These are phyloP conservation scores for Sordariomycetes sp. DNA, from an alignment of 2,329 filamentous ascomycete species.

Conservation along the genomic window DNA sequence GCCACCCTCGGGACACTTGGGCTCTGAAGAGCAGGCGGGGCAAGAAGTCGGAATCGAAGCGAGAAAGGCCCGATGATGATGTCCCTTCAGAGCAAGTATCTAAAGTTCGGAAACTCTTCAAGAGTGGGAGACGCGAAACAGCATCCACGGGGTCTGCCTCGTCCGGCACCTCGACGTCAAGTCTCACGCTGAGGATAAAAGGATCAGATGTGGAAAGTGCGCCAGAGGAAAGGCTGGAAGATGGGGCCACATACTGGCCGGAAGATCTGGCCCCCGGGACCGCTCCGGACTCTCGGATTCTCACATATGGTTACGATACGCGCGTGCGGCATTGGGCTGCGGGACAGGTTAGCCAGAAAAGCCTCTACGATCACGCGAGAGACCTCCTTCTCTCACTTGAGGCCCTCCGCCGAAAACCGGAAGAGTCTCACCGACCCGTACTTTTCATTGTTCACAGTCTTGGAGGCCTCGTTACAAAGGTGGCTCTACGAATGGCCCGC, in stretches of 20 bases:
- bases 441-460: constrained; percentile 19
- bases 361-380: background rate
- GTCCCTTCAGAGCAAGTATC: background rate
- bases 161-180: background rate
- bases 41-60: constrained; percentile 1
- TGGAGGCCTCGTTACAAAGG: constrained; percentile 19
- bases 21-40: constrained; percentile 4
- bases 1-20: constrained; percentile 12
- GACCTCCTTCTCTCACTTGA: background rate
- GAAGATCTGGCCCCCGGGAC: background rate
- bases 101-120: background rate
- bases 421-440: background rate
- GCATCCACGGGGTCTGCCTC: background rate
- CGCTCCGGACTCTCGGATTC: background rate
- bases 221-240: background rate
- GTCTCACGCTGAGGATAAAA: background rate
- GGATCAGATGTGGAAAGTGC: background rate
- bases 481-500: constrained; percentile 8
- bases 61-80: background rate
- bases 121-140: background rate
- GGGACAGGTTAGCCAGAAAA: background rate
- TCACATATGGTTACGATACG: background rate
- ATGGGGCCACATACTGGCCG: background rate
- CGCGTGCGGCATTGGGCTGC: background rate
- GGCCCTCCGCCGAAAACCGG: background rate